Evolutionary conservation across 306 rosid species (phyloP), one percentile per base, ranked within the genome.

Genomic region (Bauhinia variegata): DNA sequence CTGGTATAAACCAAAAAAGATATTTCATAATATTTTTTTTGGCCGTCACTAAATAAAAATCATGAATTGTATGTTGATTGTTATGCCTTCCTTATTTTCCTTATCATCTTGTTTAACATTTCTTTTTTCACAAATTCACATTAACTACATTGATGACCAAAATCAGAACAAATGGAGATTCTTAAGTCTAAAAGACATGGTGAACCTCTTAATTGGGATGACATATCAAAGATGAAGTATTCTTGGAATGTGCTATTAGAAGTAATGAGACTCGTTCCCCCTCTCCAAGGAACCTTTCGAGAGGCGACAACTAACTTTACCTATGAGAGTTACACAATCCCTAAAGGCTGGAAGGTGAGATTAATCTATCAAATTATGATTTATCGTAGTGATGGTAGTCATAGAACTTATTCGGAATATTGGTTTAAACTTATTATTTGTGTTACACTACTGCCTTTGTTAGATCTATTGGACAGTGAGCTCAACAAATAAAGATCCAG

Each of bases 201-300:
- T 11, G 73, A 63, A 2, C 1, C 51, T 1, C 65, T 79, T 71
- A 76, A 74, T n/a, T 79, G 83, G 83, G 79, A 79, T 0, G 79
- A 79, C 49, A 14, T 79, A 12, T 65, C 43, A 11, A 79, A 60
- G 36, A 79, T 79, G 83, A 79, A 79, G 37, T 79, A 79, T 30
- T 31, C 79, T 1, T 79, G 83, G 83, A 74, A 63, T 11, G 79
- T 74, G 11, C 2, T 79, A 39, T 8, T 68, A 50, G 83, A 79
- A 17, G 73, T 79, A 10, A 79, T 79, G 83, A 74, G 83, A 54
- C 55, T 79, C 10, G 59, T 68, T 3, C 83, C 83, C 16, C 83
- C 83, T 31, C 79, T 79, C 43, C 79, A 79, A 37, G 83, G 83
- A 4, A 79, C 83, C 38, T 74, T 79, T 60, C 42, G 83, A 50